phyloP scores from a whole-genome alignment of 805 yeast species.

The Candida michaelii region DNA sequence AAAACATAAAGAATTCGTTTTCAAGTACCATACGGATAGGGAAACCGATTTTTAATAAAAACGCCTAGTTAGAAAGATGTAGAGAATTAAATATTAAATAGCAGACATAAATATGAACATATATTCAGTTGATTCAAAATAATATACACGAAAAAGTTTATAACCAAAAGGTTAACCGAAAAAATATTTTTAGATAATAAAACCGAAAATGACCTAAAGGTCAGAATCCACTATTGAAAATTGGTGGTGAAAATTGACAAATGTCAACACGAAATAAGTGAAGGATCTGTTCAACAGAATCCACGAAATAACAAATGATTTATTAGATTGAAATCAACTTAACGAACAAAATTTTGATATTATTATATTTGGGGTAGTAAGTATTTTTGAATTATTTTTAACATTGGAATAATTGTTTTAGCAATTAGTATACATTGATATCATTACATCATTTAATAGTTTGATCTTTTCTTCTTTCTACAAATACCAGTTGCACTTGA shows the following conservation, averaged over 20 bases:
- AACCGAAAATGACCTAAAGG: background rate
- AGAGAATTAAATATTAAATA: too few species aligned
- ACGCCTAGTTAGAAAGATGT: too few species aligned
- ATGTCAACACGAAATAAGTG: background rate
- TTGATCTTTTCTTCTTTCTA: conserved; percentile 28
- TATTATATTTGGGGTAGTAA: conserved; percentile 8
- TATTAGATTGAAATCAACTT: conserved; percentile 1
- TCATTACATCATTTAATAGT: conserved; percentile 16
- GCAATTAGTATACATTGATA: background rate
- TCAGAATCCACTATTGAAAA: too few species aligned
- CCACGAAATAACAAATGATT: conserved; percentile 3
- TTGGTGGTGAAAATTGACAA: background rate
- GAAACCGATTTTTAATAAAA: too few species aligned
- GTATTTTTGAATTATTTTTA: background rate
- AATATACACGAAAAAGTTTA: conserved; percentile 4
- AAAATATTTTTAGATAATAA: too few species aligned
- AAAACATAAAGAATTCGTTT: too few species aligned
- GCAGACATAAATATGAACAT: conserved; percentile 7
- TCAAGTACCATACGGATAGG: too few species aligned
- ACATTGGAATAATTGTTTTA: background rate
- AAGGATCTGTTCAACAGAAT: conserved; percentile 13
- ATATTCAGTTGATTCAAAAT: conserved; percentile 6
- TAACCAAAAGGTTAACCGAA: conserved; percentile 3
- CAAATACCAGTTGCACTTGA: conserved; percentile 15
- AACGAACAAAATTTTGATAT: conserved; percentile 6